A percentile compares a stretch with the other conserved stretches of the same genome.
These are phyloP conservation scores for Mycosphaerella arachidis DNA, from an alignment of 2,329 filamentous ascomycete genomes.

Conservation along the genomic window DNA sequence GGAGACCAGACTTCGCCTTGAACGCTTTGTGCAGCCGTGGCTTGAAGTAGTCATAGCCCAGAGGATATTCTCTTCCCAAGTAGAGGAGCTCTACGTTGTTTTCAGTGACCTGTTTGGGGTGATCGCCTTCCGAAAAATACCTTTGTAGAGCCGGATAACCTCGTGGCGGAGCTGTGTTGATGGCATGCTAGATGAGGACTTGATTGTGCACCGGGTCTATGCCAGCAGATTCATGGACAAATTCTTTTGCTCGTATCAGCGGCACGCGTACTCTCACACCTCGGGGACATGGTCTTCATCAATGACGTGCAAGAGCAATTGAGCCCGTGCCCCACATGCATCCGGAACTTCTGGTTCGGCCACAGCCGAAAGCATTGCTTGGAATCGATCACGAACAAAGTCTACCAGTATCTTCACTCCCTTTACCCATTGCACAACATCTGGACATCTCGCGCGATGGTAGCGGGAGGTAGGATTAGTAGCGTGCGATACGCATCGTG, in stretches of 20 bases:
- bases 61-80: slow-evolving; percentile 79
- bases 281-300: neutral
- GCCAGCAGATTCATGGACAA: neutral
- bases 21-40: slow-evolving; percentile 81
- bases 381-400: neutral
- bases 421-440: neutral
- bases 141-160: slow-evolving; percentile 86
- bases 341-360: neutral
- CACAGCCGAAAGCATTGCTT: neutral
- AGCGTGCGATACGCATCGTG: too few species aligned
- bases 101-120: neutral
- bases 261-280: neutral
- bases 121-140: slow-evolving; percentile 40
- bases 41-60: slow-evolving; percentile 78
- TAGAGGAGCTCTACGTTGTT: slow-evolving; percentile 66
- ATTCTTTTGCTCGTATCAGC: neutral
- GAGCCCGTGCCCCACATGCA: neutral
- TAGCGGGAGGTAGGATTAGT: too few species aligned
- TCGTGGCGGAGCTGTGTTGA: slow-evolving; percentile 59
- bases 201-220: too few species aligned
- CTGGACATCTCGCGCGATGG: too few species aligned
- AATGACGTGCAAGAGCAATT: neutral
- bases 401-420: neutral
- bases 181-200: slow-evolving; percentile 7
- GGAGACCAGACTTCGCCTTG: slow-evolving; percentile 64